Evolutionary conservation across 108 stramenopile genomes (phyloP).

Genomic region (Discostella pseudostelligera): DNA sequence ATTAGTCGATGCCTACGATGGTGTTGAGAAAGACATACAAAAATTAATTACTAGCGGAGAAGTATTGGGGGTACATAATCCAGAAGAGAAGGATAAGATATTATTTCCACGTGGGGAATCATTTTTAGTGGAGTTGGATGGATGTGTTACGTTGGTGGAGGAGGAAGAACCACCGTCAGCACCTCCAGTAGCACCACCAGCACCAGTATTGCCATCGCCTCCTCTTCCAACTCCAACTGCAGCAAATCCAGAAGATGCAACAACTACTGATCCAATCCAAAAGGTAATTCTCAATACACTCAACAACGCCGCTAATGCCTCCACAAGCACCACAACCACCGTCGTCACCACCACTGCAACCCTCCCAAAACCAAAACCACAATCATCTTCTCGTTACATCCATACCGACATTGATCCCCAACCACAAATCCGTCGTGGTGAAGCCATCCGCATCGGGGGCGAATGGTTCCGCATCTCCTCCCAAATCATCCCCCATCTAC

Average conservation of each 20-base stretch:
- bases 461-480: slow-evolving; percentile 83
- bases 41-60: slow-evolving; percentile 70
- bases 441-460: slow-evolving; percentile 75
- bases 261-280: neutral
- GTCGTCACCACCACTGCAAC: neutral
- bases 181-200: neutral
- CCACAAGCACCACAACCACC: neutral
- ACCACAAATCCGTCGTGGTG: slow-evolving; percentile 75
- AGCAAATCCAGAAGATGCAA: neutral
- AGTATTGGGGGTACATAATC: slow-evolving; percentile 66
- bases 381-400: slow-evolving; percentile 31
- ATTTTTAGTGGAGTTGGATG: slow-evolving; percentile 84
- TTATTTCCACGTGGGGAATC: slow-evolving; percentile 80
- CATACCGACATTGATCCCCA: slow-evolving; percentile 70
- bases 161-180: slow-evolving; percentile 11
- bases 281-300: neutral
- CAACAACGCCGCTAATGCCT: too few relatives aligned
- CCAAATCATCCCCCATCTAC: slow-evolving; percentile 60
- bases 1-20: slow-evolving; percentile 75
- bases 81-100: slow-evolving; percentile 73
- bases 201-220: too few relatives aligned
- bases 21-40: slow-evolving; percentile 68
- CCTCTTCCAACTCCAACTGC: neutral
- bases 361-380: slow-evolving; percentile 10
- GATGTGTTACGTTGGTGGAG: slow-evolving; percentile 47